Evolutionary conservation across 2,329 filamentous ascomycete genomes (phyloP).

Genomic region (Podosphaera aphanis): DNA sequence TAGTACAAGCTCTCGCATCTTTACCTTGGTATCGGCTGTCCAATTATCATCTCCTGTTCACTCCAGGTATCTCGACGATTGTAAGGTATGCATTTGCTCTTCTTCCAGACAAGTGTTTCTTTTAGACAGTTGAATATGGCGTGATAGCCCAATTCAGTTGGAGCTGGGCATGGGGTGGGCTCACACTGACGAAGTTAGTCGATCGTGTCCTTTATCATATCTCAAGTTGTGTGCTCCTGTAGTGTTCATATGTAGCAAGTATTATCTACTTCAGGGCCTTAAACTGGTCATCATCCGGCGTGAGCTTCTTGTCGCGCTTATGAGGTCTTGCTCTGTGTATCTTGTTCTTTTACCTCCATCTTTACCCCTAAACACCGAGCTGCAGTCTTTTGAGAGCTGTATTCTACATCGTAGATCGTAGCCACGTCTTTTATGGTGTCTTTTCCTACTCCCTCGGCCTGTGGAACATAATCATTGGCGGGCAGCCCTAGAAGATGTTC

Average conservation of each 20-base stretch:
- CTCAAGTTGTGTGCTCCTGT: background rate
- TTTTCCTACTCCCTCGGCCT: no score
- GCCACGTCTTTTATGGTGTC: no score
- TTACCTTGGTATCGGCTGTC: background rate
- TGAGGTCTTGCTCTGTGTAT: no score
- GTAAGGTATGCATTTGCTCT: background rate
- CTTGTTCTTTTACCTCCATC: no score
- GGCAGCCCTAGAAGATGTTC: no score
- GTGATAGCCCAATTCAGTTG: background rate
- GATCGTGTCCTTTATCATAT: background rate
- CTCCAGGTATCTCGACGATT: background rate
- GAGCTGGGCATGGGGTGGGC: background rate
- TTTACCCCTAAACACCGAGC: no score
- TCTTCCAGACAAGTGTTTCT: background rate
- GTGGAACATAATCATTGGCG: no score
- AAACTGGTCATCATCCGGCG: background rate
- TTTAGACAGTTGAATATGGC: background rate
- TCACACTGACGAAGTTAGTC: background rate
- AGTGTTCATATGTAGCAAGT: background rate
- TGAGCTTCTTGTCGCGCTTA: background rate
- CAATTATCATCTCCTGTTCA: background rate
- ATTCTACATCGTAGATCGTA: no score
- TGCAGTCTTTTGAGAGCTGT: no score
- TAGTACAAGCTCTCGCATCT: background rate
- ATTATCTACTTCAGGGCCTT: background rate